These are phyloP conservation scores for Pisolithus microcarpus DNA, from an alignment of 768 basidiomycete genomes.

Conservation along the genomic window DNA sequence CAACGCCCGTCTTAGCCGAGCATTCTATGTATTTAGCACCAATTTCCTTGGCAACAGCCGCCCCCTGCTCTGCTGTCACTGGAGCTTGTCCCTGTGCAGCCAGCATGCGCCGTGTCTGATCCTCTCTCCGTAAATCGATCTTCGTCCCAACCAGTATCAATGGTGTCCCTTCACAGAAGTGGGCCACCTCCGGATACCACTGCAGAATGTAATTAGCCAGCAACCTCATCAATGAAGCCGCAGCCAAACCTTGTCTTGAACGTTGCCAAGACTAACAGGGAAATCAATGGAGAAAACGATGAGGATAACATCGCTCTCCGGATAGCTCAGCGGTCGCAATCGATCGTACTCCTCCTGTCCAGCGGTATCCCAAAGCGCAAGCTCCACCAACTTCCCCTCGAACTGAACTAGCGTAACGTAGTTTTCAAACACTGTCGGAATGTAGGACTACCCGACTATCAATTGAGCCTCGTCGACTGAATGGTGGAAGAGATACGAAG, in stretches of 20 bases:
- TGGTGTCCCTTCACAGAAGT: conserved; percentile 87
- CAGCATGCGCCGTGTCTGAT: conserved; percentile 80
- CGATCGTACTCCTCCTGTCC: conserved; percentile 97
- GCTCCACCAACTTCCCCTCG: conserved; percentile 83
- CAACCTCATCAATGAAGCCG: not conserved
- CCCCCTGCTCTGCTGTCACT: conserved; percentile 77
- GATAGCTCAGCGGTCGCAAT: conserved; percentile 78
- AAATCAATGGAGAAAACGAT: conserved; percentile 94
- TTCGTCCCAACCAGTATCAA: conserved; percentile 92
- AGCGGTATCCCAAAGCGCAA: conserved; percentile 98
- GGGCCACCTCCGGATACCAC: conserved; percentile 92
- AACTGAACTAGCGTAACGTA: conserved; percentile 83
- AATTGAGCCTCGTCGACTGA: conserved; percentile 13
- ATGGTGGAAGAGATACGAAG: not conserved
- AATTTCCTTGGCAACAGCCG: conserved; percentile 82
- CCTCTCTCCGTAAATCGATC: conserved; percentile 82
- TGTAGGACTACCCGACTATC: conserved; percentile 59
- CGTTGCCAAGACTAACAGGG: conserved; percentile 83
- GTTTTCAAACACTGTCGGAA: conserved; percentile 93
- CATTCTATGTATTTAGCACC: conserved; percentile 93
- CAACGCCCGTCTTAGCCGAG: conserved; percentile 83
- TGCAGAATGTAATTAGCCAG: conserved; percentile 25
- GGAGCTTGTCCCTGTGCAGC: conserved; percentile 82
- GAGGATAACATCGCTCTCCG: conserved; percentile 85
- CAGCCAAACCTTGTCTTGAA: conserved; percentile 71